Evolutionary conservation across 2,329 filamentous ascomycete species (phyloP).

Genomic region (Hortaea werneckii): DNA sequence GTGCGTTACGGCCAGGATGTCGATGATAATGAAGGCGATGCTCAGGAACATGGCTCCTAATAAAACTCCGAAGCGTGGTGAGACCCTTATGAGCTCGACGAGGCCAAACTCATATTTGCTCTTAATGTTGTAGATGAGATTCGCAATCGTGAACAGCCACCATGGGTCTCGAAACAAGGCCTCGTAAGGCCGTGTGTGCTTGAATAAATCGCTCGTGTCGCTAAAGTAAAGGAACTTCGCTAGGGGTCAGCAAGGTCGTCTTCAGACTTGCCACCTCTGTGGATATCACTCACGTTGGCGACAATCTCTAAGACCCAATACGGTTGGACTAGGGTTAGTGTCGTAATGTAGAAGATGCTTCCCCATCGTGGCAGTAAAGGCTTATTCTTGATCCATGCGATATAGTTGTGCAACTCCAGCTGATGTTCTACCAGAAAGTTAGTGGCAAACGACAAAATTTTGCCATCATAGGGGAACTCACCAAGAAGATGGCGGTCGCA

Average conservation of each 20-base stretch:
- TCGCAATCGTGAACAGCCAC: constrained; percentile 55
- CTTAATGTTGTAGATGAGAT: constrained; percentile 54
- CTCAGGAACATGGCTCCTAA: constrained; percentile 51
- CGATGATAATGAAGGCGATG: constrained; percentile 51
- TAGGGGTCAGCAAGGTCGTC: constrained; percentile 1
- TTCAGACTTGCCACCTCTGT: background rate
- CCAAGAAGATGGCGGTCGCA: constrained; percentile 47
- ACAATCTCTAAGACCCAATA: constrained; percentile 58
- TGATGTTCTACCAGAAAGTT: constrained; percentile 35
- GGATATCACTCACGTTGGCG: constrained; percentile 36
- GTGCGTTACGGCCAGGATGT: constrained; percentile 49
- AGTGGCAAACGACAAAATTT: background rate
- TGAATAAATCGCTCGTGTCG: constrained; percentile 36
- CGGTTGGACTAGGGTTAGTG: constrained; percentile 48
- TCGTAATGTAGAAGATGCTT: constrained; percentile 48
- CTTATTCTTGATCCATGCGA: constrained; percentile 57
- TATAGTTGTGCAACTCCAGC: constrained; percentile 56
- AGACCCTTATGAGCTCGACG: constrained; percentile 48
- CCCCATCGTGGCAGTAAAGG: constrained; percentile 40
- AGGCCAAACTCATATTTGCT: constrained; percentile 48
- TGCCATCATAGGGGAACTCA: background rate
- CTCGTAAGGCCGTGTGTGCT: constrained; percentile 48
- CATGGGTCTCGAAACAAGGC: constrained; percentile 55
- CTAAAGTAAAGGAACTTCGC: constrained; percentile 41
- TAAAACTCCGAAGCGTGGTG: constrained; percentile 55